These are phyloP conservation scores for Hemileccinum rubropunctum DNA, from an alignment of 768 basidiomycete genomes.

Conservation along the genomic window DNA sequence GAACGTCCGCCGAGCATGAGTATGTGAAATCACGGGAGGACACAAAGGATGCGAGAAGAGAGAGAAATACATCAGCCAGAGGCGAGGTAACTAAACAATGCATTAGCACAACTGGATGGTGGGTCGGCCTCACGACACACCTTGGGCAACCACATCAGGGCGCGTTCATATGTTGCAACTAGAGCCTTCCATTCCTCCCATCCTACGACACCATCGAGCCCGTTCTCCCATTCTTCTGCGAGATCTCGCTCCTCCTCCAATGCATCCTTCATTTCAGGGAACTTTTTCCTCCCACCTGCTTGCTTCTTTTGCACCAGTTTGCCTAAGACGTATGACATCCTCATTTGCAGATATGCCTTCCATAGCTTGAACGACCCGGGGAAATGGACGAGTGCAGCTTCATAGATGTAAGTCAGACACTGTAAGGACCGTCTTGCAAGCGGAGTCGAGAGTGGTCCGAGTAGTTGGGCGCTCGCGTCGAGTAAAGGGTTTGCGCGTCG, in stretches of 20 bases:
- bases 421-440: conserved; percentile 75
- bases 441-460: conserved; percentile 78
- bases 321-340: conserved; percentile 86
- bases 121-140: conserved; percentile 40
- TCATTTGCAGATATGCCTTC: conserved; percentile 85
- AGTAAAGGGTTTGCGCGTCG: conserved; percentile 41
- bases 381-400: conserved; percentile 84
- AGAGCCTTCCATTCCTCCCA: conserved; percentile 95
- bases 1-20: conserved; percentile 91
- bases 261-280: conserved; percentile 87
- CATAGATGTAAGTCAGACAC: conserved; percentile 88
- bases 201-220: conserved; percentile 85
- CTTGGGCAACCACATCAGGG: conserved; percentile 91
- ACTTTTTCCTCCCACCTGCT: conserved; percentile 86
- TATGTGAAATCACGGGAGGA: conserved; percentile 77
- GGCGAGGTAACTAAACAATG: conserved; percentile 69
- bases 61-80: conserved; percentile 93
- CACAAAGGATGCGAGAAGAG: conserved; percentile 88
- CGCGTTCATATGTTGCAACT: conserved; percentile 86
- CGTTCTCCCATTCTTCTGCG: conserved; percentile 80
- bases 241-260: conserved; percentile 82
- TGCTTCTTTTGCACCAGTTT: conserved; percentile 67
- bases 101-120: conserved; percentile 3
- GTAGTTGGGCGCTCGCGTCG: conserved; percentile 51
- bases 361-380: conserved; percentile 92